phyloP scores from a whole-genome alignment of 768 basidiomycete species.

The Coprinopsis sp. region DNA sequence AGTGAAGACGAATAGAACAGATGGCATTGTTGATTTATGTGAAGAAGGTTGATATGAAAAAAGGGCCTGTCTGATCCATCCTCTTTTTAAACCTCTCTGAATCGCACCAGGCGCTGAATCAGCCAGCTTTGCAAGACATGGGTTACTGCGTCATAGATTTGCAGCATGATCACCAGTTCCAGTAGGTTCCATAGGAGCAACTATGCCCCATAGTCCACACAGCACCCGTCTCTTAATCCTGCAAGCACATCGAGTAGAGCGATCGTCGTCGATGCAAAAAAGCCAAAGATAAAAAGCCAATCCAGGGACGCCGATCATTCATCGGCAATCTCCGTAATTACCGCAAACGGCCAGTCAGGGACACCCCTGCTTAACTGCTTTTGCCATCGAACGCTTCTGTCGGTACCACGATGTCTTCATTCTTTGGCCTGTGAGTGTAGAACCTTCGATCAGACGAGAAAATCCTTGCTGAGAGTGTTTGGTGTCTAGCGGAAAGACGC shows the following conservation, averaged over 20 bases:
- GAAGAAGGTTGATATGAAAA: neutral
- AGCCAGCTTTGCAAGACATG: too few species aligned
- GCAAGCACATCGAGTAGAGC: neutral
- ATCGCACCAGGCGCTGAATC: too few species aligned
- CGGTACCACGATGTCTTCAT: constrained; percentile 62
- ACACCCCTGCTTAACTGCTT: neutral
- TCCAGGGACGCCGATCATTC: too few species aligned
- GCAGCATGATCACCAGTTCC: too few species aligned
- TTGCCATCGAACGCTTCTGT: constrained; percentile 4
- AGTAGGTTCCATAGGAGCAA: too few species aligned
- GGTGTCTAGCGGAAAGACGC: constrained; percentile 89
- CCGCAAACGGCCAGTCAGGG: neutral
- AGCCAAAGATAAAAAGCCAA: neutral
- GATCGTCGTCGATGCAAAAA: constrained; percentile 1
- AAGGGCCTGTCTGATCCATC: too few species aligned
- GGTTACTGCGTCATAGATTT: too few species aligned
- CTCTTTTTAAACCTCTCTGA: too few species aligned
- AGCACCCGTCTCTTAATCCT: too few species aligned
- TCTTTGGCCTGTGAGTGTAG: constrained; percentile 74
- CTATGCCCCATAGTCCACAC: too few species aligned
- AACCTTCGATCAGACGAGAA: too few species aligned
- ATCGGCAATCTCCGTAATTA: constrained; percentile 16
- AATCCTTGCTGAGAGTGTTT: too few species aligned
- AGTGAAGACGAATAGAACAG: constrained; percentile 72
- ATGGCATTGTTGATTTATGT: constrained; percentile 26